phyloP scores from a whole-genome alignment of 768 basidiomycete genomes.

The Lactarius hatsudake region DNA sequence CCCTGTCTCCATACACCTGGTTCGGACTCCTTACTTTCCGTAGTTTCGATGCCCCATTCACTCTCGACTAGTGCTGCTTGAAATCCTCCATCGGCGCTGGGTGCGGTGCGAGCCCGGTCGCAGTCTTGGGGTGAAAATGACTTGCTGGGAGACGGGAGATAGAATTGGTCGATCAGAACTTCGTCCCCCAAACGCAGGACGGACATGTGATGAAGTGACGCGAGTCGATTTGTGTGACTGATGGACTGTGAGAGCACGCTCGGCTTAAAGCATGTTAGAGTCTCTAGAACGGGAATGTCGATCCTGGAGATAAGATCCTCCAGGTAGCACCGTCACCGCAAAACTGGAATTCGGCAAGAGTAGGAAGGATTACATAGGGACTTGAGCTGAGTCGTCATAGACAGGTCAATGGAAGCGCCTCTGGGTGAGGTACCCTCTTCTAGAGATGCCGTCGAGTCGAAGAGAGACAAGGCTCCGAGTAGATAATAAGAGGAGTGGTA shows the following conservation, averaged over 20 bases:
- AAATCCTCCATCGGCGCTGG: too few relatives aligned
- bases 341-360: slow-evolving; percentile 10
- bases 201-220: background rate
- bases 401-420: background rate
- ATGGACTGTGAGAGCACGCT: background rate
- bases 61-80: too few relatives aligned
- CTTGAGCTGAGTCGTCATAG: background rate
- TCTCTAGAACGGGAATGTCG: background rate
- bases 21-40: too few relatives aligned
- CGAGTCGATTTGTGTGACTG: background rate
- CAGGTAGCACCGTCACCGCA: background rate
- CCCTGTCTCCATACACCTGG: too few relatives aligned
- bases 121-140: background rate
- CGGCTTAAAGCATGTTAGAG: too few relatives aligned
- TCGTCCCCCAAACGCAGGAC: background rate
- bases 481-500: background rate
- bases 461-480: slow-evolving; percentile 6
- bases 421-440: background rate
- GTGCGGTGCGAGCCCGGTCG: too few relatives aligned
- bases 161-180: background rate
- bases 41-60: too few relatives aligned
- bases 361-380: background rate
- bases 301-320: slow-evolving; percentile 7
- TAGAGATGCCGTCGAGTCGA: slow-evolving; percentile 2
- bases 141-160: background rate